A percentile compares a stretch with the other conserved stretches of the same genome.
Conservation (phyloP, 208 protist species). For the Trypanosoma lewisi region DNA sequence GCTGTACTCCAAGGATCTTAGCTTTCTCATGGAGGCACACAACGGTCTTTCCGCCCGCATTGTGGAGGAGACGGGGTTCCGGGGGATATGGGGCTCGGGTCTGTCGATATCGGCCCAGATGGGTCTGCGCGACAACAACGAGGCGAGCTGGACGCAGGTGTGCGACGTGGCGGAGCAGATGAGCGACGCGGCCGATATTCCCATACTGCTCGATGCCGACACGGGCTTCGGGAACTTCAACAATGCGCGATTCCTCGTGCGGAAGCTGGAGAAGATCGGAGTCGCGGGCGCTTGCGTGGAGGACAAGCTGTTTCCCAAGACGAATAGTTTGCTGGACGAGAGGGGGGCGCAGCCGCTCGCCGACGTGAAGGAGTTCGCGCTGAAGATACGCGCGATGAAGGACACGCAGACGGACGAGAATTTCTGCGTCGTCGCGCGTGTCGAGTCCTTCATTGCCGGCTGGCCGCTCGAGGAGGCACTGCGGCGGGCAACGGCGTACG, state of each 20-base stretch:
- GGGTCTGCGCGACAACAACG: conserved; percentile 75
- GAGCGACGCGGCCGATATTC: conserved; percentile 63
- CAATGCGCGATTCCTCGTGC: conserved; percentile 59
- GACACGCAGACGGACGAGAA: conserved; percentile 65
- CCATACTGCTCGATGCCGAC: conserved; percentile 78
- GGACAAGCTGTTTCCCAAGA: conserved; percentile 84
- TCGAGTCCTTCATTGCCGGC: conserved; percentile 86
- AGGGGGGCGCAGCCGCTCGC: conserved; percentile 59
- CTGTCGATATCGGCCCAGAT: conserved; percentile 73
- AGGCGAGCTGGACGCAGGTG: conserved; percentile 63
- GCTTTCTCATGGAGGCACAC: conserved; percentile 79
- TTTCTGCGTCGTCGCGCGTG: conserved; percentile 69
- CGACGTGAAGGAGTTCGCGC: conserved; percentile 66
- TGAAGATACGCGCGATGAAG: conserved; percentile 76
- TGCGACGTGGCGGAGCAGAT: conserved; percentile 70
- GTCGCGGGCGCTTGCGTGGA: conserved; percentile 76
- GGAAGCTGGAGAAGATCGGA: conserved; percentile 69
- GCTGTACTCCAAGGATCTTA: conserved; percentile 21
- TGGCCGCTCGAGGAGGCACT: conserved; percentile 75
- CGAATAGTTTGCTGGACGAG: conserved; percentile 61
- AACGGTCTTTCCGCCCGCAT: conserved; percentile 74
- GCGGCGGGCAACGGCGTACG: conserved; percentile 59
- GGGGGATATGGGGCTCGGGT: conserved; percentile 71
- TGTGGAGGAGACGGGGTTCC: conserved; percentile 66
- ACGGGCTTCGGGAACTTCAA: conserved; percentile 86